Percentiles rank a stretch among this genome's conserved stretches.
Conservation (phyloP, 75 land plant genomes). For the Isoetes taiwanensis region DNA sequence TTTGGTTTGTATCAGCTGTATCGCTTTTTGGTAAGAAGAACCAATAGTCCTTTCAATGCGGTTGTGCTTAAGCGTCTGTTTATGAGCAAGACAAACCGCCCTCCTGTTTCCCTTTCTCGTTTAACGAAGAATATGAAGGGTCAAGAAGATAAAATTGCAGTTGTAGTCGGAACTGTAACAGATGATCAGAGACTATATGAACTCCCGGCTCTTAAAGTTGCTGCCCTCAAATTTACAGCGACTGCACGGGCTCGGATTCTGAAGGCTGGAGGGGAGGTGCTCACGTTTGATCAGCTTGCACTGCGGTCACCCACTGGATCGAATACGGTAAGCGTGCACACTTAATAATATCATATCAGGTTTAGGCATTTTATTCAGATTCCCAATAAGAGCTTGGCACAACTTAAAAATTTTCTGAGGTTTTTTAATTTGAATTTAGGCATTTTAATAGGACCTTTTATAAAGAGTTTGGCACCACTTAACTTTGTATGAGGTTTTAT, state of each 20-base stretch:
- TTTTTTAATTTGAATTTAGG: no score
- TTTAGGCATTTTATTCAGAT: no score
- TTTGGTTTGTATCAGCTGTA: conserved; percentile 30
- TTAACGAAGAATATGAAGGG: conserved; percentile 36
- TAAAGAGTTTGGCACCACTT: no score
- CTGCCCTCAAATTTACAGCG: conserved; percentile 62
- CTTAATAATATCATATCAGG: no score
- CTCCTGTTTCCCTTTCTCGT: conserved; percentile 52
- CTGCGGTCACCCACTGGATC: conserved; percentile 61
- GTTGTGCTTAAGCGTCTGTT: conserved; percentile 64
- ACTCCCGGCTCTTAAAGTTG: conserved; percentile 46
- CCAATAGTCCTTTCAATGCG: conserved; percentile 44
- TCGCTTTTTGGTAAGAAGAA: conserved; percentile 63
- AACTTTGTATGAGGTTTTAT: no score
- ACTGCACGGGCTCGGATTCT: conserved; percentile 45
- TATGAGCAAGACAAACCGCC: conserved; percentile 57
- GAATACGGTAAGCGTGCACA: conserved; percentile 64
- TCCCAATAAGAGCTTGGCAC: no score
- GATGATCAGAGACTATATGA: conserved; percentile 55
- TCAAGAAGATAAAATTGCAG: conserved; percentile 60
- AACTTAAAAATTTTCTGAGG: no score
- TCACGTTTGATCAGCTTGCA: conserved; percentile 64
- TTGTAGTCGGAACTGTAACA: conserved; percentile 60
- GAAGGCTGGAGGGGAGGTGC: conserved; percentile 47
- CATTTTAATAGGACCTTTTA: no score